phyloP scores from a whole-genome alignment of 225 moss, liverwort and hornwort genomes.

The Antitrichia curtipendula region DNA sequence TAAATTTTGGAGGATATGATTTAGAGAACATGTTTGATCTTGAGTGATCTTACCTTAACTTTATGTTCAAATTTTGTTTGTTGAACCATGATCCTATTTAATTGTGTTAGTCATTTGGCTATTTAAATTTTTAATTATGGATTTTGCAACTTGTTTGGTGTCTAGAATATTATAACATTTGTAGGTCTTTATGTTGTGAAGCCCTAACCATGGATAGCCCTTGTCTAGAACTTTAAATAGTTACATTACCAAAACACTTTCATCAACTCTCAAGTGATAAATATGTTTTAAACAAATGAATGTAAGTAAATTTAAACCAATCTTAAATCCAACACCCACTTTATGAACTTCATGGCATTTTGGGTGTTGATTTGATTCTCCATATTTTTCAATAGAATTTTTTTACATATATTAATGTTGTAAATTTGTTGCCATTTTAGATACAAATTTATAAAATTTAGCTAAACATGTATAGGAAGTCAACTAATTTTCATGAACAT shows the following conservation, averaged over 20 bases:
- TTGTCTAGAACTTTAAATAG: neutral
- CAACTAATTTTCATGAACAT: neutral
- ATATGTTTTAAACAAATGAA: neutral
- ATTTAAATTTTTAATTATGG: no score
- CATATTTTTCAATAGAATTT: neutral
- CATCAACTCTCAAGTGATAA: neutral
- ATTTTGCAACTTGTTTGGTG: neutral
- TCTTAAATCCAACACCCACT: neutral
- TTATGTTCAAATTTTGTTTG: neutral
- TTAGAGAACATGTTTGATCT: neutral
- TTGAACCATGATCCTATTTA: neutral
- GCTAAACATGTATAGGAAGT: neutral
- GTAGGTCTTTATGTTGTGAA: neutral
- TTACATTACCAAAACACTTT: neutral
- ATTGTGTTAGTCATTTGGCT: neutral
- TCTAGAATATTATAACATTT: neutral
- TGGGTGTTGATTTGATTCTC: no score
- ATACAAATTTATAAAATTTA: neutral
- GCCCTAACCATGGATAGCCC: fast-evolving
- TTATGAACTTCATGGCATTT: neutral
- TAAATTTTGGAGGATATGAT: neutral
- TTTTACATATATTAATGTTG: neutral
- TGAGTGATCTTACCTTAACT: no score
- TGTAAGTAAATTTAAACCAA: neutral
- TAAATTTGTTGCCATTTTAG: neutral